These are phyloP conservation scores for Penstemon davidsonii DNA, from an alignment of 257 asterid genomes.

Conservation along the genomic window DNA sequence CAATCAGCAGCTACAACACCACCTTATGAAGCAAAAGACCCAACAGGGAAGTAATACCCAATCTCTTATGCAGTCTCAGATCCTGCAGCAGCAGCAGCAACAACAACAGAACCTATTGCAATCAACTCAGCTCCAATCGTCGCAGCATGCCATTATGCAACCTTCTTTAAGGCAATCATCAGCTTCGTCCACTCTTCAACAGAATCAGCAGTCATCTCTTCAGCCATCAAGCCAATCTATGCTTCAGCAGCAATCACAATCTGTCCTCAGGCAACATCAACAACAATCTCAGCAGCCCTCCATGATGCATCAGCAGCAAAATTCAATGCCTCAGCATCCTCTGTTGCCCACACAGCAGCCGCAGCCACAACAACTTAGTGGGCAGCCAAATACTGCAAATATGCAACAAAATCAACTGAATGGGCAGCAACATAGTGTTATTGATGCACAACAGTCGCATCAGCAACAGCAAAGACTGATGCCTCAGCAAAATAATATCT, in stretches of 20 bases:
- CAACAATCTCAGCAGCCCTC: constrained; percentile 54
- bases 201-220: constrained; percentile 73
- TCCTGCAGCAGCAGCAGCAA: constrained; percentile 53
- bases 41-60: constrained; percentile 70
- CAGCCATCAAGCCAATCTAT: constrained; percentile 74
- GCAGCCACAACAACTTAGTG: constrained; percentile 55
- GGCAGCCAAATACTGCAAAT: constrained; percentile 59
- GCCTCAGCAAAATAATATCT: constrained; percentile 67
- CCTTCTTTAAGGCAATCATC: constrained; percentile 72
- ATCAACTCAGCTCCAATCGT: constrained; percentile 70
- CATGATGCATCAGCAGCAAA: constrained; percentile 63
- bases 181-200: constrained; percentile 63
- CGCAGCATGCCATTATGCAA: constrained; percentile 87
- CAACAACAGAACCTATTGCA: constrained; percentile 65
- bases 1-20: constrained; percentile 82
- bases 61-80: constrained; percentile 69
- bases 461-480: constrained; percentile 76
- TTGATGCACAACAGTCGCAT: constrained; percentile 67
- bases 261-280: constrained; percentile 81
- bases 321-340: constrained; percentile 58
- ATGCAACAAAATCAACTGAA: constrained; percentile 78
- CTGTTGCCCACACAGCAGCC: constrained; percentile 64
- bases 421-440: constrained; percentile 65
- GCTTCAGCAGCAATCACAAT: constrained; percentile 83
- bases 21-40: constrained; percentile 65